Percentiles rank a stretch among this genome's conserved stretches.
These are phyloP conservation scores for Globisporangium okanoganense DNA, from an alignment of 352 stramenopile genomes.

Conservation along the genomic window DNA sequence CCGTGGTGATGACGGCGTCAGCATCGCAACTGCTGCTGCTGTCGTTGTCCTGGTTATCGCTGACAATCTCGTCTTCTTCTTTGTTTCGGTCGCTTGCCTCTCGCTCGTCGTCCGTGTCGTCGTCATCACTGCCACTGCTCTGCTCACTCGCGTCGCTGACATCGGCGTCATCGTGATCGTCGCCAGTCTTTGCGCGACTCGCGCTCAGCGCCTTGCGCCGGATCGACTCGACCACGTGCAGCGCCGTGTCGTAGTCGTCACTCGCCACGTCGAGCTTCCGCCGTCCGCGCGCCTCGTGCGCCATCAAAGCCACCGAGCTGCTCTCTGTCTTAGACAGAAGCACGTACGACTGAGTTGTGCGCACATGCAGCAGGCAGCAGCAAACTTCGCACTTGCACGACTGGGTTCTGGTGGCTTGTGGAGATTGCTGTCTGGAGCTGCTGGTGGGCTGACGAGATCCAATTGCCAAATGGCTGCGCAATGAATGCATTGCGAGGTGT, in stretches of 20 bases:
- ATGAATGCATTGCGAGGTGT: no score
- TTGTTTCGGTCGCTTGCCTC: neutral
- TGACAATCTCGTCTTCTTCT: neutral
- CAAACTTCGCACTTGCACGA: no score
- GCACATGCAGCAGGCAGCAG: no score
- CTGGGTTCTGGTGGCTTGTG: no score
- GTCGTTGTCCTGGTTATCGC: neutral
- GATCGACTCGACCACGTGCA: conserved; percentile 18
- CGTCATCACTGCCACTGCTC: neutral
- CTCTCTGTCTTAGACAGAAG: no score
- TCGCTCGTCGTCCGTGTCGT: neutral
- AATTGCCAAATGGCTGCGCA: no score
- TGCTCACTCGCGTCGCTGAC: neutral
- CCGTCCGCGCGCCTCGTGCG: neutral
- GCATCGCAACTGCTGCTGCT: neutral
- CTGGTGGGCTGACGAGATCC: no score
- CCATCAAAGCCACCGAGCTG: neutral
- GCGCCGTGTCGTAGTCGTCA: conserved; percentile 16
- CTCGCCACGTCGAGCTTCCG: neutral
- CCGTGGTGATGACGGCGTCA: neutral
- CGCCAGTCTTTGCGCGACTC: neutral
- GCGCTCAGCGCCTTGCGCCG: conserved; percentile 15
- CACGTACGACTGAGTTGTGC: no score
- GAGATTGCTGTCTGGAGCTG: no score
- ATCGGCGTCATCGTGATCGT: neutral